A percentile compares a stretch with the other conserved stretches of the same genome.
phyloP scores from a whole-genome alignment of 345 rosid species.

The Rubroshorea leprosula region DNA sequence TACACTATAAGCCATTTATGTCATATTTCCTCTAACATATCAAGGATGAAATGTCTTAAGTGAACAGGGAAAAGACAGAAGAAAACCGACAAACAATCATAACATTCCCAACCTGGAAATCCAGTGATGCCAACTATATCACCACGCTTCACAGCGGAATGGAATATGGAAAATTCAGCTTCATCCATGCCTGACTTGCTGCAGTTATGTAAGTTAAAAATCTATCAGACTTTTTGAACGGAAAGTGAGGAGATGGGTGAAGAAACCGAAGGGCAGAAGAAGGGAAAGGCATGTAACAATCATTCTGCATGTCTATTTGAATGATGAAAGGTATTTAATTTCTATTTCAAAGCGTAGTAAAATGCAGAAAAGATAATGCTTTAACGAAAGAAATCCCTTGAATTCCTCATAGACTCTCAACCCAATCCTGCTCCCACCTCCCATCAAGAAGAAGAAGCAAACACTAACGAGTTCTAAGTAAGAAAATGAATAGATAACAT shows the following conservation, averaged over 20 bases:
- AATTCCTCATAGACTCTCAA: no score
- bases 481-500: constrained; percentile 6
- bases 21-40: neutral
- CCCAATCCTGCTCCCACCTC: no score
- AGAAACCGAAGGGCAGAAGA: neutral
- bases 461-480: constrained; percentile 2
- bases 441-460: neutral
- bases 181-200: constrained; percentile 81
- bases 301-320: neutral
- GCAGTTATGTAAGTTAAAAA: constrained; percentile 15
- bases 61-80: neutral
- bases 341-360: no score
- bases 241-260: neutral
- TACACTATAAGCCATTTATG: no score
- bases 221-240: neutral
- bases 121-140: constrained; percentile 91
- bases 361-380: no score
- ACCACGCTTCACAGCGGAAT: constrained; percentile 74
- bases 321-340: neutral
- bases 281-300: neutral
- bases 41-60: neutral
- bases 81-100: neutral
- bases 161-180: constrained; percentile 63
- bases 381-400: no score
- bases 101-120: constrained; percentile 66